Evolutionary conservation across 2,329 filamentous ascomycete species (phyloP).

Genomic region (Sarocladium kiliense): DNA sequence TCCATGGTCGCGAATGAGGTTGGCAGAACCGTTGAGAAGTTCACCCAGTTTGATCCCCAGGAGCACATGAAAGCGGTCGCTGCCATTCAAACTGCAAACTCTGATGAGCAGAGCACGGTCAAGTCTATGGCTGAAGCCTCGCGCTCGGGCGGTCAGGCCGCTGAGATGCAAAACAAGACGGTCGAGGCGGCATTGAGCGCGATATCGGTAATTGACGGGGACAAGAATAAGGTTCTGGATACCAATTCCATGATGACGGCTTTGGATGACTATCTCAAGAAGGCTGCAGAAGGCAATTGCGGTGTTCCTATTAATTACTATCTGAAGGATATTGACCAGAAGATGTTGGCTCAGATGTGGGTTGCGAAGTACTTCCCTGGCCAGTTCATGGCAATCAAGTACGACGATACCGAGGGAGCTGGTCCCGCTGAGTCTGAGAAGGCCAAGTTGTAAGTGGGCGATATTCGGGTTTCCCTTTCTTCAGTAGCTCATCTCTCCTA

Average conservation of each 20-base stretch:
- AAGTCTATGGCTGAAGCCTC: background rate
- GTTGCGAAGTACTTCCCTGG: conserved; percentile 15
- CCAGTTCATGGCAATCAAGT: conserved; percentile 12
- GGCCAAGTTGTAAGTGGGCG: conserved; percentile 15
- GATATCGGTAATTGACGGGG: conserved; percentile 10
- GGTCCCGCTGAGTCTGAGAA: conserved; percentile 37
- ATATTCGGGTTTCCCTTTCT: too few species aligned
- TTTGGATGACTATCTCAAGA: conserved; percentile 13
- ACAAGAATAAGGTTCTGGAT: conserved; percentile 13
- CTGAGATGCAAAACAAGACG: background rate
- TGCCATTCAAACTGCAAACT: background rate
- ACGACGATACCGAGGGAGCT: conserved; percentile 10
- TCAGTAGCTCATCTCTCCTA: too few species aligned
- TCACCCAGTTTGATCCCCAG: background rate
- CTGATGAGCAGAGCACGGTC: background rate
- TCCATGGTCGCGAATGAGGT: background rate
- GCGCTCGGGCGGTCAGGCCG: background rate
- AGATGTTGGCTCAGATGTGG: conserved; percentile 16
- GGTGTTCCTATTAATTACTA: conserved; percentile 16
- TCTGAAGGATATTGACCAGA: conserved; percentile 14
- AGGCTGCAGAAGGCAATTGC: conserved; percentile 4
- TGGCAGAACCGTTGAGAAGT: background rate
- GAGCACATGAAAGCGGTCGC: background rate
- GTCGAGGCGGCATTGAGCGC: background rate
- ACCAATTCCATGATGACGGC: conserved; percentile 15